phyloP scores from a whole-genome alignment of 1,139 yeast genomes.

The Pneumocystis oryctolagi region DNA sequence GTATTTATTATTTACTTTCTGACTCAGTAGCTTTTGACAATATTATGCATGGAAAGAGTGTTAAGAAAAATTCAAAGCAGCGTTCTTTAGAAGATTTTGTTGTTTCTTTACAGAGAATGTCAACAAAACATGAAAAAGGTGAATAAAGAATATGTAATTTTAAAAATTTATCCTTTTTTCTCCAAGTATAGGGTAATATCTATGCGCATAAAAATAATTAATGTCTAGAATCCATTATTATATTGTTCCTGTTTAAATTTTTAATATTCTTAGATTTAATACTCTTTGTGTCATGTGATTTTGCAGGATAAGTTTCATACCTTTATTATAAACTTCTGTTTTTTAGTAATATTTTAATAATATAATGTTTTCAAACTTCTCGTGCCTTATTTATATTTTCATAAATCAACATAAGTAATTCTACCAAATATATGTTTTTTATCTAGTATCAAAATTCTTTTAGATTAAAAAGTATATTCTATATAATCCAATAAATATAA shows the following conservation, averaged over 20 bases:
- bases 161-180: background rate
- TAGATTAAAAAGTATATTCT: too few relatives aligned
- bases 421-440: too few relatives aligned
- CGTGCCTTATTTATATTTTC: background rate
- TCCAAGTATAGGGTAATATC: background rate
- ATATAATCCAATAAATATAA: too few relatives aligned
- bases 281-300: background rate
- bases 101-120: conserved; percentile 31
- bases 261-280: background rate
- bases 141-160: background rate
- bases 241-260: background rate
- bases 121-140: background rate
- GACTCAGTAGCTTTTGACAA: conserved; percentile 78
- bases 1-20: conserved; percentile 57
- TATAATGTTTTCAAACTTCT: background rate
- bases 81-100: conserved; percentile 90
- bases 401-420: too few relatives aligned
- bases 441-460: too few relatives aligned
- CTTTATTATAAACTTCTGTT: background rate
- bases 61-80: conserved; percentile 47
- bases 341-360: background rate
- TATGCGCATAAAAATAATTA: background rate
- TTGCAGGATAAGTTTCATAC: background rate
- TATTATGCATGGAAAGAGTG: conserved; percentile 80
- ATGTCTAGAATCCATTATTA: background rate